These are phyloP conservation scores for Nakaseomyces nivariensis DNA, from an alignment of 1,139 yeast species.

Conservation along the genomic window DNA sequence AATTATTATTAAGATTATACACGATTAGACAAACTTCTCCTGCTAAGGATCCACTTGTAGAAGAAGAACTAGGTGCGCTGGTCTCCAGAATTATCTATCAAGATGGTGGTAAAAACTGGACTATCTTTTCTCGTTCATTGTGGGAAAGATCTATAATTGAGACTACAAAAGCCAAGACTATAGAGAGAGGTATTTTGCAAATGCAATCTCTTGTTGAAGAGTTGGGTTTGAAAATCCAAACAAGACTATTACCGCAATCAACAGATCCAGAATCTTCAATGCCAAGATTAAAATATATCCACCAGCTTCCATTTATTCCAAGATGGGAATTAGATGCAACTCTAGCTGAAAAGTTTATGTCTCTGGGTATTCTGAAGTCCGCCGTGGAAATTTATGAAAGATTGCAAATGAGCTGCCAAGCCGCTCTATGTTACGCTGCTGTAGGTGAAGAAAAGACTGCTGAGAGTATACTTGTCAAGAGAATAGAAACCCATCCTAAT, in stretches of 20 bases:
- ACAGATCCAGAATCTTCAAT: conserved; percentile 30
- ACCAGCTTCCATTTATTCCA: conserved; percentile 68
- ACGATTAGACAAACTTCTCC: conserved; percentile 66
- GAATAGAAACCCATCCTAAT: conserved; percentile 49
- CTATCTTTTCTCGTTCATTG: conserved; percentile 68
- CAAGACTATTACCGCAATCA: conserved; percentile 50
- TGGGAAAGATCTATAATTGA: conserved; percentile 89
- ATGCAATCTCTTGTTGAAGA: conserved; percentile 90
- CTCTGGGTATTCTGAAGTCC: conserved; percentile 74
- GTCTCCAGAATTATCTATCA: conserved; percentile 59
- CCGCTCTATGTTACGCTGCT: conserved; percentile 85
- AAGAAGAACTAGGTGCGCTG: conserved; percentile 72
- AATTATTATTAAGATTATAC: conserved; percentile 58
- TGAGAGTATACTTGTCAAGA: conserved; percentile 42
- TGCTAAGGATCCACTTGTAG: conserved; percentile 55
- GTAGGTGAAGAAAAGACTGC: conserved; percentile 70
- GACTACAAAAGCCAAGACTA: conserved; percentile 69
- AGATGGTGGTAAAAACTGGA: conserved; percentile 41
- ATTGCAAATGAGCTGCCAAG: conserved; percentile 66
- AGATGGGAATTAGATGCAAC: conserved; percentile 78
- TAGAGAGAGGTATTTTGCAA: conserved; percentile 89
- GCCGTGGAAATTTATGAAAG: conserved; percentile 88
- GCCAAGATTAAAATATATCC: conserved; percentile 59
- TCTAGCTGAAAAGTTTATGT: conserved; percentile 81
- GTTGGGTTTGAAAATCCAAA: conserved; percentile 58